Percentiles rank a stretch among this genome's conserved stretches.
Conservation (phyloP, 1,284 basidiomycete species). For the Boletus smithii region DNA sequence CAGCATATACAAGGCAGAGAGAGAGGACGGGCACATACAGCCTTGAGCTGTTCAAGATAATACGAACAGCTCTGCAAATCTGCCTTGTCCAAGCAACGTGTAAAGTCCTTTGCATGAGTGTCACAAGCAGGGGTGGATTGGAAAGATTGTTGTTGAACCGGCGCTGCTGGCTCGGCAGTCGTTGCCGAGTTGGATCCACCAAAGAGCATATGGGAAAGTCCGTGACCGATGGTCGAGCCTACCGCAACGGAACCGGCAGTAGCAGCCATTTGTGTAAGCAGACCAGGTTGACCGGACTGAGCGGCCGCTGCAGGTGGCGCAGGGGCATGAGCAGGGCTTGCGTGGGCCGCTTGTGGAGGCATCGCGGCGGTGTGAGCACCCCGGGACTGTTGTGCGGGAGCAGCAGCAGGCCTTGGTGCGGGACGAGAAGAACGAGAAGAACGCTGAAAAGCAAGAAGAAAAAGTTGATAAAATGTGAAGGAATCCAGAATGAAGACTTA, state of each 20-base stretch:
- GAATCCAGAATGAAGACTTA: conserved; percentile 37
- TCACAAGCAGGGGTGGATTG: conserved; percentile 55
- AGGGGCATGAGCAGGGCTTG: conserved; percentile 43
- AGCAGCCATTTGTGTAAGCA: conserved; percentile 82
- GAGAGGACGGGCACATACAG: conserved; percentile 46
- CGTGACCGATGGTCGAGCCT: conserved; percentile 82
- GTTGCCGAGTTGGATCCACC: conserved; percentile 51
- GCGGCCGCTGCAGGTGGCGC: conserved; percentile 33
- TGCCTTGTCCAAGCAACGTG: conserved; percentile 73
- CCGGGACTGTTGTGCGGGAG: conserved; percentile 35
- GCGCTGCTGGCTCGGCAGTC: conserved; percentile 40
- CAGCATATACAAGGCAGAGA: conserved; percentile 6
- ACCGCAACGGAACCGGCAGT: conserved; percentile 86
- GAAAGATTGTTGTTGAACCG: conserved; percentile 41
- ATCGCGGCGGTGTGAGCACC: conserved; percentile 32
- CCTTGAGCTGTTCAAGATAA: conserved; percentile 81
- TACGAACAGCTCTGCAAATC: conserved; percentile 75
- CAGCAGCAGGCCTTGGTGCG: conserved; percentile 51
- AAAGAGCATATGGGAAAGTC: conserved; percentile 81
- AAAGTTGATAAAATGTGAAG: conserved; percentile 2
- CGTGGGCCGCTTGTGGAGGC: conserved; percentile 35
- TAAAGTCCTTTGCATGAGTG: conserved; percentile 74
- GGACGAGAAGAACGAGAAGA: conserved; percentile 61
- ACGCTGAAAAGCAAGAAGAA: conserved; percentile 39
- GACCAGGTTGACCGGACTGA: conserved; percentile 50